A percentile compares a stretch with the other conserved stretches of the same genome.
phyloP scores from a whole-genome alignment of 768 basidiomycete genomes.

The Amanita pallidorosea region DNA sequence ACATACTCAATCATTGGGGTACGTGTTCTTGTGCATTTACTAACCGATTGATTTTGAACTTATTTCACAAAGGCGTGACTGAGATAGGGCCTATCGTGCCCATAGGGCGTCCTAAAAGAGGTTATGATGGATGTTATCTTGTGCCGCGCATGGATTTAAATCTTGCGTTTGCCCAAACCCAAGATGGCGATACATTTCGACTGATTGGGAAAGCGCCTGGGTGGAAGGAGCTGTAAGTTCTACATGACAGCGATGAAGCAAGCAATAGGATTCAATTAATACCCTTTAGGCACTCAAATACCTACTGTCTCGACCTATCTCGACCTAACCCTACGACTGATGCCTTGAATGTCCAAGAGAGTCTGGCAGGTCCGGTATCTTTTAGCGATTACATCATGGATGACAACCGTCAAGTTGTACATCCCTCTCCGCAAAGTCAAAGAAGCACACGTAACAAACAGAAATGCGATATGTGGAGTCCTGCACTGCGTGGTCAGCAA shows the following conservation, averaged over 20 bases:
- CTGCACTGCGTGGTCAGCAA: slow-evolving; percentile 69
- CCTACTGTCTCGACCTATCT: slow-evolving; percentile 69
- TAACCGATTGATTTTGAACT: background rate
- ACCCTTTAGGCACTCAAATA: slow-evolving; percentile 77
- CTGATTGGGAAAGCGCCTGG: slow-evolving; percentile 22
- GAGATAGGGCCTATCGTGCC: slow-evolving; percentile 28
- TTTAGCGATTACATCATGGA: slow-evolving; percentile 31
- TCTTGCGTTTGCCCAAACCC: slow-evolving; percentile 17
- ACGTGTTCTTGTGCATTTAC: background rate
- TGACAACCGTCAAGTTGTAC: slow-evolving; percentile 33
- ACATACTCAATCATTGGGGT: slow-evolving; percentile 31
- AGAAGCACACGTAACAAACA: slow-evolving; percentile 53
- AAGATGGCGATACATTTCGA: slow-evolving; percentile 16
- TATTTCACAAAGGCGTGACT: slow-evolving; percentile 17
- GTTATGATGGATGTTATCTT: slow-evolving; percentile 28
- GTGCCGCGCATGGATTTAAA: slow-evolving; percentile 22
- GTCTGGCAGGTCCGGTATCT: slow-evolving; percentile 45
- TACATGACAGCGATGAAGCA: background rate
- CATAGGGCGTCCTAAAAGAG: slow-evolving; percentile 17
- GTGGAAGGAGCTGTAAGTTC: slow-evolving; percentile 19
- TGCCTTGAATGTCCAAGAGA: slow-evolving; percentile 30
- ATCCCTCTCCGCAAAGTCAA: slow-evolving; percentile 65
- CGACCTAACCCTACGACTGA: slow-evolving; percentile 47
- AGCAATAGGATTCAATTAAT: slow-evolving; percentile 6
- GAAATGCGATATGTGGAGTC: slow-evolving; percentile 56